Evolutionary conservation across 495 filamentous ascomycete species (phyloP).

Genomic region (Amphirosellinia nigrospora): DNA sequence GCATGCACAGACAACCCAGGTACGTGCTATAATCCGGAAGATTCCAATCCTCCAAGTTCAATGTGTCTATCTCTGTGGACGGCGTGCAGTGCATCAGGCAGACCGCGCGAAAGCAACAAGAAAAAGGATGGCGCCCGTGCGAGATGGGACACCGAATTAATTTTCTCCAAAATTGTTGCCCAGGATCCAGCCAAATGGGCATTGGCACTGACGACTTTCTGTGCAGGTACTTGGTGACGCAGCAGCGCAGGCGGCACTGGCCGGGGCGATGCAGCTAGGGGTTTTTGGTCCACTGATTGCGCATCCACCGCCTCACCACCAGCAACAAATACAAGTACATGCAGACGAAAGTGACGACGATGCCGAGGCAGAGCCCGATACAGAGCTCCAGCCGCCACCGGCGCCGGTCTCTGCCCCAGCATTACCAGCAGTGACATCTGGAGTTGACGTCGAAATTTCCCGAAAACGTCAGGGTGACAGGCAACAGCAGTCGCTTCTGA

Average conservation of each 20-base stretch:
- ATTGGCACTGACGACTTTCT: conserved; percentile 52
- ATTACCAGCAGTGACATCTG: conserved; percentile 25
- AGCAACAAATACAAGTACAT: too few species aligned
- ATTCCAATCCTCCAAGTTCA: conserved; percentile 14
- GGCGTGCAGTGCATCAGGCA: conserved; percentile 37
- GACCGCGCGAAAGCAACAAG: conserved; percentile 32
- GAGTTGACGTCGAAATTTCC: conserved; percentile 53
- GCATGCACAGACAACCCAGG: conserved; percentile 62
- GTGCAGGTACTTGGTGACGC: conserved; percentile 54
- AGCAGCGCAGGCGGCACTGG: conserved; percentile 45
- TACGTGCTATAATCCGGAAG: conserved; percentile 45
- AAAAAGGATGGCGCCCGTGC: conserved; percentile 24
- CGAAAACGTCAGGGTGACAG: conserved; percentile 58
- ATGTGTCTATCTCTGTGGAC: conserved; percentile 18
- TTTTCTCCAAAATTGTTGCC: conserved; percentile 35
- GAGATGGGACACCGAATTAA: conserved; percentile 36
- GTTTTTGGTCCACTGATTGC: conserved; percentile 57
- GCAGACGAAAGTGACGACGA: conserved; percentile 43
- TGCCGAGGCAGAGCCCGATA: conserved; percentile 44
- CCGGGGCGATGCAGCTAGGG: conserved; percentile 50
- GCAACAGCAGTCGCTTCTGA: conserved; percentile 47
- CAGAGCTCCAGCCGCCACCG: conserved; percentile 21
- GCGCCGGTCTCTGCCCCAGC: conserved; percentile 19
- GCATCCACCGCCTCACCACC: conserved; percentile 40
- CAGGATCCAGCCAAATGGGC: conserved; percentile 41